Percentiles rank a stretch among this genome's conserved stretches.
Conservation (phyloP, 257 asterid species). For the Echium plantagineum region DNA sequence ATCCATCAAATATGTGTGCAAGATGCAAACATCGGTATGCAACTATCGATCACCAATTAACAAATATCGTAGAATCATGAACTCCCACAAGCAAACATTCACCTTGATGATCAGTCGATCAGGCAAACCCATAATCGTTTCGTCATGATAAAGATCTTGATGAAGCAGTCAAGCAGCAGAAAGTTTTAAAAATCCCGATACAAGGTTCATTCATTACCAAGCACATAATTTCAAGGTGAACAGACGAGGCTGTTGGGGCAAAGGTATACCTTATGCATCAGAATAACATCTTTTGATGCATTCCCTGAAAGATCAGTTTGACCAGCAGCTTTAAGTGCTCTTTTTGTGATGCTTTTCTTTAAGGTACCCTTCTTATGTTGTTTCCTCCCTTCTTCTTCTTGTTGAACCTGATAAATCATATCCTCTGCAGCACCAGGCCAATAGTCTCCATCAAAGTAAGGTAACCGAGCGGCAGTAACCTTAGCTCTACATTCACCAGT, state of each 20-base stretch:
- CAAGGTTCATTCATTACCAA: neutral
- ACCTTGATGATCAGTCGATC: neutral
- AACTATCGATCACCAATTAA: neutral
- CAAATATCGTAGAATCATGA: neutral
- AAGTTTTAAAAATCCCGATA: neutral
- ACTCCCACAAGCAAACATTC: neutral
- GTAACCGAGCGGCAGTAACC: conserved; percentile 92
- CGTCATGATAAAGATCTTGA: neutral
- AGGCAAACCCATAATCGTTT: neutral
- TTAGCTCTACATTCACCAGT: conserved; percentile 81
- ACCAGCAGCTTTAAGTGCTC: conserved; percentile 75
- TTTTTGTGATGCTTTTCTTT: conserved; percentile 58
- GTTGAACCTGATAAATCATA: conserved; percentile 70
- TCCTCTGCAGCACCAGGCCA: conserved; percentile 99
- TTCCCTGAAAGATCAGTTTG: conserved; percentile 72
- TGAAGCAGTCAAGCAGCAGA: neutral
- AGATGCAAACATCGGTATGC: neutral
- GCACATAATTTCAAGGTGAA: neutral
- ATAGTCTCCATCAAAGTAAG: conserved; percentile 97
- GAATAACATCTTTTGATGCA: conserved; percentile 58
- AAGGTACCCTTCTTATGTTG: conserved; percentile 42
- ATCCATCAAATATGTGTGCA: neutral
- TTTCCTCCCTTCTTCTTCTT: conserved; percentile 85
- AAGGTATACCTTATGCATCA: conserved; percentile 30
- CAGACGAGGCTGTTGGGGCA: neutral